Percentiles rank a stretch among this genome's conserved stretches.
These are phyloP conservation scores for Spathaspora girioi DNA, from an alignment of 805 yeast species.

Conservation along the genomic window DNA sequence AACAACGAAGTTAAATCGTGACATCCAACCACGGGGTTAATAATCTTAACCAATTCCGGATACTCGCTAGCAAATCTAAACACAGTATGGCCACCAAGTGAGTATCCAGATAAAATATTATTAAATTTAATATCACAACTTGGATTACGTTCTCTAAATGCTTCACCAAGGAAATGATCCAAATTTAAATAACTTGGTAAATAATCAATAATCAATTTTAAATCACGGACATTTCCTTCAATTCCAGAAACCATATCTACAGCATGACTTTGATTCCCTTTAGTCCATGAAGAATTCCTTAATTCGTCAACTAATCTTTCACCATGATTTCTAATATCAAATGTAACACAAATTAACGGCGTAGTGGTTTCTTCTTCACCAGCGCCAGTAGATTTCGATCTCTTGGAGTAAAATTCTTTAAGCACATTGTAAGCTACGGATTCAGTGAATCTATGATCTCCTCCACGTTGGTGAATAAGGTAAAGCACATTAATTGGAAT, in stretches of 20 bases:
- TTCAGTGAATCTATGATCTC: slow-evolving; percentile 35
- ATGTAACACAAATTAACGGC: slow-evolving; percentile 46
- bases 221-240: slow-evolving; percentile 46
- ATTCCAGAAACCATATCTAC: slow-evolving; percentile 46
- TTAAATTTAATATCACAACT: slow-evolving; percentile 21
- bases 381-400: slow-evolving; percentile 5
- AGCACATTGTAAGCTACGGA: slow-evolving; percentile 37
- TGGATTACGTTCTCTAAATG: slow-evolving; percentile 9
- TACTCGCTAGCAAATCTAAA: slow-evolving; percentile 41
- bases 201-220: slow-evolving; percentile 40
- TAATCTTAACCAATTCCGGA: slow-evolving; percentile 34
- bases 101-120: slow-evolving; percentile 46
- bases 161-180: slow-evolving; percentile 18
- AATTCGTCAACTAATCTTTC: slow-evolving; percentile 31
- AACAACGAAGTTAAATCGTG: slow-evolving; percentile 44
- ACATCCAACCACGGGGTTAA: slow-evolving; percentile 51
- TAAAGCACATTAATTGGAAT: slow-evolving; percentile 39
- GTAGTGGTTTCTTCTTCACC: slow-evolving; percentile 5
- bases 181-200: slow-evolving; percentile 39
- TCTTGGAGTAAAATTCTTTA: slow-evolving; percentile 18
- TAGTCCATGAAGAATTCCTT: slow-evolving; percentile 43
- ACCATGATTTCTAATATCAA: slow-evolving; percentile 59
- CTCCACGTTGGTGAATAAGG: slow-evolving; percentile 45
- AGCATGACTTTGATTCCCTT: slow-evolving; percentile 49
- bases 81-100: slow-evolving; percentile 57